Evolutionary conservation across 306 rosid genomes (phyloP).

Genomic region (Gastrolobium bilobum): DNA sequence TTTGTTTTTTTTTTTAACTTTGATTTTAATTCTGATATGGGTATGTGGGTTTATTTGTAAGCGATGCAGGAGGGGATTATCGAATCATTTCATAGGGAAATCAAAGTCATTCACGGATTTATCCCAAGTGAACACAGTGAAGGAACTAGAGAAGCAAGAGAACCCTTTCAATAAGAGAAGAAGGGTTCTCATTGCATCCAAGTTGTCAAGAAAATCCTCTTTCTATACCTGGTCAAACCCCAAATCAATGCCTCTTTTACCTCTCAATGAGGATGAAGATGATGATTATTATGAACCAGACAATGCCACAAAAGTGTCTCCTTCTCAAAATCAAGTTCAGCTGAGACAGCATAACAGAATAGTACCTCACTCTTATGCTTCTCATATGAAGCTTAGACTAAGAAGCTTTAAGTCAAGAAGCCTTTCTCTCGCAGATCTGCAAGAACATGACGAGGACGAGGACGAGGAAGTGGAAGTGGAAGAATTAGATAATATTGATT

Average conservation of each 20-base stretch:
- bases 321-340: constrained; percentile 42
- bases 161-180: constrained; percentile 82
- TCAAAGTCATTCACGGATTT: constrained; percentile 80
- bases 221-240: constrained; percentile 75
- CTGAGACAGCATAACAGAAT: constrained; percentile 6
- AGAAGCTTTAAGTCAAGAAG: constrained; percentile 71
- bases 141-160: constrained; percentile 76
- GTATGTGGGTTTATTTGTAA: background rate
- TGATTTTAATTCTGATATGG: background rate
- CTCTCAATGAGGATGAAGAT: constrained; percentile 60
- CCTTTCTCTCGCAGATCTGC: constrained; percentile 78
- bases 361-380: constrained; percentile 42
- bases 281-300: constrained; percentile 3
- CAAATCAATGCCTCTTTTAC: constrained; percentile 82
- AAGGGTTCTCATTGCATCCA: constrained; percentile 67
- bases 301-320: constrained; percentile 11
- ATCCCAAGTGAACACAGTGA: constrained; percentile 62
- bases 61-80: constrained; percentile 77
- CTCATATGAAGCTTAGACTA: constrained; percentile 49
- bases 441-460: constrained; percentile 57
- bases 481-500: constrained; percentile 8
- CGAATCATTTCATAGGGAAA: constrained; percentile 76
- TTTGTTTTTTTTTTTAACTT: background rate
- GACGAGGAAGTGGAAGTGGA: constrained; percentile 42
- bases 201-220: constrained; percentile 63